Percentiles rank a stretch among this genome's conserved stretches.
Evolutionary conservation across 164 flowering plant genomes (phyloP).

Genomic region (Kalanchoe fedtschenkoi): DNA sequence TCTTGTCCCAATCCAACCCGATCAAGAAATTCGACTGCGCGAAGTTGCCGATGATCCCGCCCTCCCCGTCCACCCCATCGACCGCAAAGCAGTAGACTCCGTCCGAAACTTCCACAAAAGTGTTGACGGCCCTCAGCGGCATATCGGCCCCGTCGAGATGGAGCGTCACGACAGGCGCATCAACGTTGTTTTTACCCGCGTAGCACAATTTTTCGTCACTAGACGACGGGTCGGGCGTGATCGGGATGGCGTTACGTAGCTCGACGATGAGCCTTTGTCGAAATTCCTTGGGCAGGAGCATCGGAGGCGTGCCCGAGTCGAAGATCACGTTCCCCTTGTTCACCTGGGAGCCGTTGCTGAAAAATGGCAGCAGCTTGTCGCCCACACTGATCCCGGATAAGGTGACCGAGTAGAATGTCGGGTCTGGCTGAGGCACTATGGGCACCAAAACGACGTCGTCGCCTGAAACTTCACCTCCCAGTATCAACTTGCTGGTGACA

Average conservation of each 20-base stretch:
- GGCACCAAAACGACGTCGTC: slow-evolving; percentile 1
- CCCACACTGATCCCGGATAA: slow-evolving; percentile 2
- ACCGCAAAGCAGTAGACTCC: not conserved
- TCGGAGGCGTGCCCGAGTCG: not conserved
- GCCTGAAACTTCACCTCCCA: not conserved
- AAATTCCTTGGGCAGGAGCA: not conserved
- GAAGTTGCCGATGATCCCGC: not conserved
- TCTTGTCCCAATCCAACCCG: not conserved
- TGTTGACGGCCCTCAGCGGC: not conserved
- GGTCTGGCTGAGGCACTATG: slow-evolving; percentile 2
- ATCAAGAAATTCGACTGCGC: slow-evolving; percentile 2
- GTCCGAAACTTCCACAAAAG: not conserved
- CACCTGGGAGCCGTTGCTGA: not conserved
- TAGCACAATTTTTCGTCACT: not conserved
- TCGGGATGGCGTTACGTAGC: not conserved
- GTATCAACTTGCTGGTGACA: not conserved
- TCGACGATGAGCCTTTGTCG: not conserved
- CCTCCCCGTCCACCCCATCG: not conserved
- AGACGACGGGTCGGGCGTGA: not conserved
- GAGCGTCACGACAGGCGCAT: not conserved
- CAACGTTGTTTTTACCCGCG: not conserved
- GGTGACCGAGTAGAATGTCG: slow-evolving; percentile 1
- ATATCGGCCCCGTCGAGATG: slow-evolving; percentile 1
- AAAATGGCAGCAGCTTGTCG: not conserved
- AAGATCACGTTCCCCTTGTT: not conserved